Evolutionary conservation across 2,329 filamentous ascomycete genomes (phyloP).

Genomic region (Penicillium sp.): DNA sequence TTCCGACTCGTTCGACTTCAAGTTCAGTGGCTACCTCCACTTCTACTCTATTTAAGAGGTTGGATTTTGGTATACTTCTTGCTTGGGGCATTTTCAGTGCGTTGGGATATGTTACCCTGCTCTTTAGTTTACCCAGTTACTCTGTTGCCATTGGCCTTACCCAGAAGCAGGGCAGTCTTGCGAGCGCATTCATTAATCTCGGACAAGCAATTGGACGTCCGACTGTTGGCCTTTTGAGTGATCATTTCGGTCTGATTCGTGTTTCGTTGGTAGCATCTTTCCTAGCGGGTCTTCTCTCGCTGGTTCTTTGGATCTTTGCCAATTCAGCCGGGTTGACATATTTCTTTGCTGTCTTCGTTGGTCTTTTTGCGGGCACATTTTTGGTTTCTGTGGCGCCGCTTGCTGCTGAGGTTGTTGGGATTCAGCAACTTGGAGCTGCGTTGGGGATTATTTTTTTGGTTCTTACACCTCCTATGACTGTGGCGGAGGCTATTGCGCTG

Average conservation of each 20-base stretch:
- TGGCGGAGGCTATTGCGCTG: constrained; percentile 13
- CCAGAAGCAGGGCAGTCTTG: constrained; percentile 57
- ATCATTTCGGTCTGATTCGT: constrained; percentile 62
- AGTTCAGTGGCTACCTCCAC: background rate
- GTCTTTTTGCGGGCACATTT: constrained; percentile 8
- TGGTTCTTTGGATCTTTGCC: constrained; percentile 11
- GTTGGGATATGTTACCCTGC: constrained; percentile 64
- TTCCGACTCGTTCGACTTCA: no score
- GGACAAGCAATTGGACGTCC: constrained; percentile 59
- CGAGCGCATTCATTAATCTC: constrained; percentile 63
- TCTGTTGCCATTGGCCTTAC: constrained; percentile 59
- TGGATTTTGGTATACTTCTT: background rate
- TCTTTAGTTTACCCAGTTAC: constrained; percentile 65
- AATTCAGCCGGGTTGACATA: background rate
- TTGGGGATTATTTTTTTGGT: constrained; percentile 7
- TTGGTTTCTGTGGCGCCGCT: constrained; percentile 8
- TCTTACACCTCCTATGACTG: constrained; percentile 2
- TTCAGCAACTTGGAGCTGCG: background rate
- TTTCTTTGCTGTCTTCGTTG: constrained; percentile 10
- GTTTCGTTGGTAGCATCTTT: constrained; percentile 46
- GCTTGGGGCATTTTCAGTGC: constrained; percentile 48
- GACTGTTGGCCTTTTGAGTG: constrained; percentile 61
- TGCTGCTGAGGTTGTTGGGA: constrained; percentile 10
- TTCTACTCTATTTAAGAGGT: background rate
- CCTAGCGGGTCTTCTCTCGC: background rate